Conservation (phyloP, 257 asterid species). For the Solanum bulbocastanum region DNA sequence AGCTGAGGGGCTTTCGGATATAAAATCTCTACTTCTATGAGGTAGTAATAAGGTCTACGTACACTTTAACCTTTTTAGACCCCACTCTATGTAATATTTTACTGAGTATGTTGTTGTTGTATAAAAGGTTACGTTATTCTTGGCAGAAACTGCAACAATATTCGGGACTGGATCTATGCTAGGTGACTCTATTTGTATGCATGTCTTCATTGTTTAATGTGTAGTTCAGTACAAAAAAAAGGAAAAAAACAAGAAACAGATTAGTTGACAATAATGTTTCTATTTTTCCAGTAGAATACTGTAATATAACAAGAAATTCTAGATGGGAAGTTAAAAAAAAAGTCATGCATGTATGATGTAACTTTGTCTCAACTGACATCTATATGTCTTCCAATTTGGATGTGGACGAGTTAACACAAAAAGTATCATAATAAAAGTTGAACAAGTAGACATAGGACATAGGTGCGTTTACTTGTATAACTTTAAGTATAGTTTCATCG, state of each 20-base stretch:
- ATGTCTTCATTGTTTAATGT: neutral
- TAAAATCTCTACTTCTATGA: too few species aligned
- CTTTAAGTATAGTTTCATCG: neutral
- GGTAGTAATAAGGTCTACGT: too few species aligned
- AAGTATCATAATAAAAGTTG: neutral
- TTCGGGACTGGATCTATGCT: neutral
- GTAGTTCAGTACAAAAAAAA: too few species aligned
- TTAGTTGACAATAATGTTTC: neutral
- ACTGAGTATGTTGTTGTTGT: too few species aligned
- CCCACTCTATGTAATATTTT: too few species aligned
- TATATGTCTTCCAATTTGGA: neutral
- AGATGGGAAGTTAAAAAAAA: neutral
- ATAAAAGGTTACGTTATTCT: neutral
- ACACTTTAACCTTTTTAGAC: too few species aligned
- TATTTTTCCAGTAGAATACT: neutral
- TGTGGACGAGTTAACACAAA: neutral
- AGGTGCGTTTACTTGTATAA: too few species aligned
- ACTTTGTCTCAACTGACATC: too few species aligned
- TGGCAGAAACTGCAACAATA: neutral
- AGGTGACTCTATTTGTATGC: neutral
- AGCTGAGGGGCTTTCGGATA: too few species aligned
- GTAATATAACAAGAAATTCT: neutral
- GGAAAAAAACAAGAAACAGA: neutral
- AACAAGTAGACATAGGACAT: neutral
- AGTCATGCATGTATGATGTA: neutral